Percentiles rank a stretch among this genome's conserved stretches.
phyloP scores from a whole-genome alignment of 371 early-diverging fungal genomes.

The Mucor piriformis region DNA sequence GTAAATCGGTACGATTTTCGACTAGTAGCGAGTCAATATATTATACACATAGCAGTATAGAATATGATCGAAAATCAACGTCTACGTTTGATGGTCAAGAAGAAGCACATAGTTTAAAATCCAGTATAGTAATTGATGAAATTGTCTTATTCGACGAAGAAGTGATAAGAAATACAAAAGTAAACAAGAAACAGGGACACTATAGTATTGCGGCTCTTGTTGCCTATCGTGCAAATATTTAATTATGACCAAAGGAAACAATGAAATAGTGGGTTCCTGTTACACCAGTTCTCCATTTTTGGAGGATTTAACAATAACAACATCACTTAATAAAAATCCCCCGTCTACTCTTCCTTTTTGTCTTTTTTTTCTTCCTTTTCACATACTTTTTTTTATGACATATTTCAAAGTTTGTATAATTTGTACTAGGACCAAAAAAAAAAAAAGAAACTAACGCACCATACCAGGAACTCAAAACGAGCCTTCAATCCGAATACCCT shows the following conservation, averaged over 20 bases:
- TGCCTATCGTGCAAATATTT: slow-evolving; percentile 30
- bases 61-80: slow-evolving; percentile 28
- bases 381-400: slow-evolving; percentile 9
- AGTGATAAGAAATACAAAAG: slow-evolving; percentile 30
- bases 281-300: slow-evolving; percentile 12
- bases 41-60: slow-evolving; percentile 28
- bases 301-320: slow-evolving; percentile 24
- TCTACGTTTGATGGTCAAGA: background rate
- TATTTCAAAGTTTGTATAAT: slow-evolving; percentile 14
- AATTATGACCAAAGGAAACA: background rate
- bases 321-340: slow-evolving; percentile 8
- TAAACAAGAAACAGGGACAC: slow-evolving; percentile 31
- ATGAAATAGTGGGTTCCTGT: background rate
- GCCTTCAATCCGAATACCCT: slow-evolving; percentile 24
- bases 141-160: slow-evolving; percentile 22
- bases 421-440: background rate
- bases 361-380: slow-evolving; percentile 1
- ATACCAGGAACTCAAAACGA: slow-evolving; percentile 21
- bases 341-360: slow-evolving; percentile 1
- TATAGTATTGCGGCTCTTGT: slow-evolving; percentile 33
- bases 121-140: slow-evolving; percentile 7
- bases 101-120: slow-evolving; percentile 20
- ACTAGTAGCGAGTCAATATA: slow-evolving; percentile 13
- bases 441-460: background rate
- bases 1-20: slow-evolving; percentile 28